A percentile compares a stretch with the other conserved stretches of the same genome.
These are phyloP conservation scores for Penicillium paradoxum DNA, from an alignment of 495 filamentous ascomycete species.

Conservation along the genomic window DNA sequence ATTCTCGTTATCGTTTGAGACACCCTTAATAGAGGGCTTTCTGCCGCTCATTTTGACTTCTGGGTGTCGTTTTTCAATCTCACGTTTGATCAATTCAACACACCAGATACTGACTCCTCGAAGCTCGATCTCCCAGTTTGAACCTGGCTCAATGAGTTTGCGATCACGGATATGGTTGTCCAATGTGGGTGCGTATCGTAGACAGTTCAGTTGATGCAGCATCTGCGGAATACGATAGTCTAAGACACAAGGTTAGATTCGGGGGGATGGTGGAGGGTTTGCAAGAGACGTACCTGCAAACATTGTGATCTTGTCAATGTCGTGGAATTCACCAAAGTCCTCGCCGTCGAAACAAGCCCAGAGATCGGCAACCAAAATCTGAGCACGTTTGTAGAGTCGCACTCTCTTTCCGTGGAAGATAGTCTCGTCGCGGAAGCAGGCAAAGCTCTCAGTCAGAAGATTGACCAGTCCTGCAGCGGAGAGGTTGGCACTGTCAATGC, in stretches of 20 bases:
- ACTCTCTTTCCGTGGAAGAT: slow-evolving; percentile 67
- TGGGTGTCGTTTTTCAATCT: slow-evolving; percentile 70
- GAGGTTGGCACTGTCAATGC: slow-evolving; percentile 66
- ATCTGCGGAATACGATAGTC: slow-evolving; percentile 97
- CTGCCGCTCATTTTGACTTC: slow-evolving; percentile 38
- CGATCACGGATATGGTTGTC: slow-evolving; percentile 60
- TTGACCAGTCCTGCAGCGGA: slow-evolving; percentile 85
- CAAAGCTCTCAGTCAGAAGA: slow-evolving; percentile 69
- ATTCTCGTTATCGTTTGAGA: slow-evolving; percentile 2
- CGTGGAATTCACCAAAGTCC: slow-evolving; percentile 74
- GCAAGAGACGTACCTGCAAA: slow-evolving; percentile 60
- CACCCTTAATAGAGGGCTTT: not conserved
- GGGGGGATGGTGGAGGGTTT: not conserved
- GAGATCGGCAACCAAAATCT: slow-evolving; percentile 91
- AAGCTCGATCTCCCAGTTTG: slow-evolving; percentile 81
- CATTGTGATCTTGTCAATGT: slow-evolving; percentile 95
- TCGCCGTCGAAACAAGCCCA: slow-evolving; percentile 91
- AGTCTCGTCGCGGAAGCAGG: slow-evolving; percentile 80
- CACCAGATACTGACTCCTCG: slow-evolving; percentile 90
- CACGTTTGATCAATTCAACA: slow-evolving; percentile 80
- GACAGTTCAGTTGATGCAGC: slow-evolving; percentile 73
- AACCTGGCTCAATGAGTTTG: slow-evolving; percentile 62
- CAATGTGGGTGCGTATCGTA: slow-evolving; percentile 76
- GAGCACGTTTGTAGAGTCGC: slow-evolving; percentile 84
- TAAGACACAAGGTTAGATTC: slow-evolving; percentile 13